A percentile compares a stretch with the other conserved stretches of the same genome.
These are phyloP conservation scores for Jatropha podagrica DNA, from an alignment of 441 rosid species.

Conservation along the genomic window DNA sequence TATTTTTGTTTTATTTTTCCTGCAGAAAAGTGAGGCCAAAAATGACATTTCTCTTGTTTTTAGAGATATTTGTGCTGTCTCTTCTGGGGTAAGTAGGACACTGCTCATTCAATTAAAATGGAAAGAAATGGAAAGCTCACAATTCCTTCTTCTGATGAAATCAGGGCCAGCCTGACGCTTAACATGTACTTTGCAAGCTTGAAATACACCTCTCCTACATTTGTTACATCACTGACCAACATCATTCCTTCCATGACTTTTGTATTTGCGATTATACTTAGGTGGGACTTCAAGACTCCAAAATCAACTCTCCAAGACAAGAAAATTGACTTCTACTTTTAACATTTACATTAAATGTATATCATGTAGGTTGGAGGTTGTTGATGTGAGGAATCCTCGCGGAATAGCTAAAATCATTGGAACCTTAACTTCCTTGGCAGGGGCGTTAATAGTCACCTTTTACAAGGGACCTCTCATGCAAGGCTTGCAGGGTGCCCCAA, in stretches of 20 bases:
- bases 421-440: conserved; percentile 37
- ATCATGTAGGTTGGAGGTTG: conserved; percentile 40
- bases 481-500: conserved; percentile 28
- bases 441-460: conserved; percentile 35
- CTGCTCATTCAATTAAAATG: not conserved
- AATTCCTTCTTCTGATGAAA: conserved; percentile 7
- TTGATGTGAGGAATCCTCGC: conserved; percentile 33
- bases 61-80: conserved; percentile 48
- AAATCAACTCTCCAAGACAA: not conserved
- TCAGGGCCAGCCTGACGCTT: conserved; percentile 43
- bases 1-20: not conserved
- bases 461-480: conserved; percentile 38
- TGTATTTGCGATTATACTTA: conserved; percentile 34
- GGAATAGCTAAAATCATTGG: conserved; percentile 48
- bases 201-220: conserved; percentile 46
- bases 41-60: conserved; percentile 35
- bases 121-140: conserved; percentile 12
- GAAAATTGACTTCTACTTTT: not conserved
- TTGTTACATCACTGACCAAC: conserved; percentile 43
- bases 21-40: conserved; percentile 46
- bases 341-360: not conserved
- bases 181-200: conserved; percentile 54
- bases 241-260: conserved; percentile 43
- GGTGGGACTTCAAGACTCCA: conserved; percentile 23
- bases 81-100: conserved; percentile 37